phyloP scores from a whole-genome alignment of 306 rosid species.

The Rubus idaeus region DNA sequence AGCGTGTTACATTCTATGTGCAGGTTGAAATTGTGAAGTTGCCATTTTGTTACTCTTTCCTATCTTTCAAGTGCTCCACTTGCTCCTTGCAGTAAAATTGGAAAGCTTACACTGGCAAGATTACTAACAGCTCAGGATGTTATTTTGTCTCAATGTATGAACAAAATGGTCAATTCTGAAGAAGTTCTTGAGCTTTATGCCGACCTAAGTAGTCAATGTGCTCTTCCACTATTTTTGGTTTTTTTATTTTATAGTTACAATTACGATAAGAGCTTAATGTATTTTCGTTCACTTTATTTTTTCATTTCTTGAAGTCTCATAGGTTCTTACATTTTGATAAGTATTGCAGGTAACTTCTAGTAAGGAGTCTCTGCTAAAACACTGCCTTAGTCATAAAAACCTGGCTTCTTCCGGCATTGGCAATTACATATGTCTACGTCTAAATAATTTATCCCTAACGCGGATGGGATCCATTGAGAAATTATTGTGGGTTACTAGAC shows the following conservation, averaged over 20 bases:
- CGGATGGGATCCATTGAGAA: conserved; percentile 64
- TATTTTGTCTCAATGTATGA: conserved; percentile 42
- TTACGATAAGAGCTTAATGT: neutral
- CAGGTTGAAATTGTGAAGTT: conserved; percentile 20
- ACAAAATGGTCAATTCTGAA: conserved; percentile 42
- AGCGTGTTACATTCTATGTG: conserved; percentile 18
- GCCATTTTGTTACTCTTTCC: conserved; percentile 11
- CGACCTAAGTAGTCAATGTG: conserved; percentile 17
- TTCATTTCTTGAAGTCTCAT: neutral
- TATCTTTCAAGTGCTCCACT: conserved; percentile 11
- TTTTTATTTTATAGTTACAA: neutral
- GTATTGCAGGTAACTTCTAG: conserved; percentile 61
- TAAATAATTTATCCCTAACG: conserved; percentile 70
- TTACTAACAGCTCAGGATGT: conserved; percentile 69
- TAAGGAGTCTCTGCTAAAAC: conserved; percentile 55
- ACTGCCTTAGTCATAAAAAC: conserved; percentile 47
- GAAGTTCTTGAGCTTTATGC: conserved; percentile 69
- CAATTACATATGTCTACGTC: conserved; percentile 48
- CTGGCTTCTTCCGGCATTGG: conserved; percentile 30
- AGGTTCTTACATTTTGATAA: conserved; percentile 20
- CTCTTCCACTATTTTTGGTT: too few species aligned
- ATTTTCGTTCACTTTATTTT: neutral
- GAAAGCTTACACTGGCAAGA: conserved; percentile 89
- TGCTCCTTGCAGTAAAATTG: conserved; percentile 65
- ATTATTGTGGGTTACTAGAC: conserved; percentile 86